Conservation (phyloP, 192 early-diverging fungal genomes). For the Coemansia sp. region DNA sequence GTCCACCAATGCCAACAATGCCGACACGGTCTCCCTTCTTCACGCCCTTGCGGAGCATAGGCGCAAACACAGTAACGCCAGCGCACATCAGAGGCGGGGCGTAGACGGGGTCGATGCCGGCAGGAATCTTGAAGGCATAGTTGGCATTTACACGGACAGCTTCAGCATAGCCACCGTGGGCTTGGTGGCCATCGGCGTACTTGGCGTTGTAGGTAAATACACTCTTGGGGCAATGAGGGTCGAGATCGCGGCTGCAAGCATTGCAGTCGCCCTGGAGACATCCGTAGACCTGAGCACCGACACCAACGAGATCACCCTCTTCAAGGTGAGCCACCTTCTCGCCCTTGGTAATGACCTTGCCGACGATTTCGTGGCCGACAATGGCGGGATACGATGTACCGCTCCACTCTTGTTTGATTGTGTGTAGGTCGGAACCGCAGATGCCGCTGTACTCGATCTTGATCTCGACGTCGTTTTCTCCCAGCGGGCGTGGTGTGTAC, state of each 20-base stretch:
- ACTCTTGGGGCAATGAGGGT: conserved; percentile 50
- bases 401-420: conserved; percentile 64
- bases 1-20: conserved; percentile 78
- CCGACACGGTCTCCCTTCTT: conserved; percentile 70
- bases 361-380: conserved; percentile 74
- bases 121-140: conserved; percentile 70
- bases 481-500: conserved; percentile 64
- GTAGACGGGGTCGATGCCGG: conserved; percentile 53
- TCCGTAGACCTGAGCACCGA: conserved; percentile 66
- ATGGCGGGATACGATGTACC: conserved; percentile 52
- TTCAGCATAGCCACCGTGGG: conserved; percentile 65
- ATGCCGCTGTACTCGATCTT: conserved; percentile 76
- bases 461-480: conserved; percentile 70
- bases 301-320: conserved; percentile 67
- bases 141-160: conserved; percentile 62
- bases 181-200: conserved; percentile 58
- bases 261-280: conserved; percentile 61
- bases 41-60: conserved; percentile 65
- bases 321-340: conserved; percentile 57
- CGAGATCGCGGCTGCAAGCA: conserved; percentile 52
- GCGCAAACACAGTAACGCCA: conserved; percentile 74
- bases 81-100: conserved; percentile 82
- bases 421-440: conserved; percentile 80
- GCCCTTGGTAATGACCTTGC: conserved; percentile 63
- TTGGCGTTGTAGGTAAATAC: conserved; percentile 60